phyloP scores from a whole-genome alignment of 352 stramenopile species.

The Phytopythium delawarense region DNA sequence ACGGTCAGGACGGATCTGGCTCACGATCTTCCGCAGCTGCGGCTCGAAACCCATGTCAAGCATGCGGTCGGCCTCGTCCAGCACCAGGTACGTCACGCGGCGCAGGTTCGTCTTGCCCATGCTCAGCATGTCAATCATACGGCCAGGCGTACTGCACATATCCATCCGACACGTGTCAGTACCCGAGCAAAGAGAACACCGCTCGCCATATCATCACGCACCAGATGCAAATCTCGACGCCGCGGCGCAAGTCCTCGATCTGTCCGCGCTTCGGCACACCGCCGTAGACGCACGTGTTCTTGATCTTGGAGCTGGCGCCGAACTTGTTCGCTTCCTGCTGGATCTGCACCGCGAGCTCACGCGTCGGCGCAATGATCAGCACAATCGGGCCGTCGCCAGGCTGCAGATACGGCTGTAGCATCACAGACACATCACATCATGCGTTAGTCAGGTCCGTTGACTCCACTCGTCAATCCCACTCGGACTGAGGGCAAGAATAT shows the following conservation, averaged over 20 bases:
- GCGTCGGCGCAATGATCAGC: constrained; percentile 97
- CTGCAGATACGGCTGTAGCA: constrained; percentile 84
- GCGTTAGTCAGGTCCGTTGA: constrained; percentile 22
- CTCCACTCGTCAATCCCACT: constrained; percentile 6
- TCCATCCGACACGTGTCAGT: background rate
- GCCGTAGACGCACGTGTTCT: constrained; percentile 99
- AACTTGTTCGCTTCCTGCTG: constrained; percentile 99
- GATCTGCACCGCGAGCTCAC: constrained; percentile 99
- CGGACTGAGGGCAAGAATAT: constrained; percentile 9
- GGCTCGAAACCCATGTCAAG: constrained; percentile 95
- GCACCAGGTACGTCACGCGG: constrained; percentile 97
- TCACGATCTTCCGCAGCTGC: constrained; percentile 95
- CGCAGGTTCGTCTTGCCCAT: constrained; percentile 95
- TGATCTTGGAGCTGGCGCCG: constrained; percentile 95
- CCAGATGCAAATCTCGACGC: constrained; percentile 86
- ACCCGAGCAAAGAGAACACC: background rate
- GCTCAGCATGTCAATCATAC: constrained; percentile 98
- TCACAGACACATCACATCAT: constrained; percentile 13
- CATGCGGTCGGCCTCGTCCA: constrained; percentile 98
- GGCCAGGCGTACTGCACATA: constrained; percentile 86
- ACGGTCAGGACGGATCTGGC: constrained; percentile 96
- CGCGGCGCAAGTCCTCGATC: constrained; percentile 76
- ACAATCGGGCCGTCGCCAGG: constrained; percentile 99
- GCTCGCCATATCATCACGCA: constrained; percentile 6
- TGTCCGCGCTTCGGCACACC: constrained; percentile 95